Conservation (phyloP, 2,329 filamentous ascomycete species). For the Podosphaera xanthii region DNA sequence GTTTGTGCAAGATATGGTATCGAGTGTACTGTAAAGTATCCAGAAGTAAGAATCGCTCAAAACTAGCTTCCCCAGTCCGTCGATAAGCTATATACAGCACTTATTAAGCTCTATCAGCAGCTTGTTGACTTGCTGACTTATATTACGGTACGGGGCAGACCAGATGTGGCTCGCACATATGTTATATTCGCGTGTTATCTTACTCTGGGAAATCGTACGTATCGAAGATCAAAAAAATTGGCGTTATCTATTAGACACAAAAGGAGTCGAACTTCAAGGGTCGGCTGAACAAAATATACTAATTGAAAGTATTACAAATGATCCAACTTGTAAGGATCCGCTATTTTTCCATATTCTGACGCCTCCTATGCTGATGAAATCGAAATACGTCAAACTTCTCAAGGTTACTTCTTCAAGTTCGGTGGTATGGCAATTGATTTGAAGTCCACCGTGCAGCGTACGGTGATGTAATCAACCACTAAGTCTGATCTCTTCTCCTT, state of each 20-base stretch:
- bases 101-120: neutral
- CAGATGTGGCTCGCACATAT: neutral
- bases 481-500: neutral
- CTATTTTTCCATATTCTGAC: neutral
- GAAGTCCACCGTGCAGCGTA: neutral
- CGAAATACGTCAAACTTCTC: neutral
- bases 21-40: too few species aligned
- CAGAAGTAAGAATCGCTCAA: too few species aligned
- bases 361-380: neutral
- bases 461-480: neutral
- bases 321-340: neutral
- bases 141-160: neutral
- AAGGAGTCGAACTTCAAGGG: neutral
- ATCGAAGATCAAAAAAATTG: too few species aligned
- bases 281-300: neutral
- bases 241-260: neutral
- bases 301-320: neutral
- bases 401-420: neutral
- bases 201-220: too few species aligned
- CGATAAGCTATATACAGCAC: too few species aligned
- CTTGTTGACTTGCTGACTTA: neutral
- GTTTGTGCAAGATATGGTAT: too few species aligned
- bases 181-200: neutral
- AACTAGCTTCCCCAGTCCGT: too few species aligned
- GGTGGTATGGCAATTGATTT: neutral